Evolutionary conservation across 2,329 filamentous ascomycete genomes (phyloP), one percentile per base, ranked within the genome.

Genomic region (Ophiocordyceps australis): DNA sequence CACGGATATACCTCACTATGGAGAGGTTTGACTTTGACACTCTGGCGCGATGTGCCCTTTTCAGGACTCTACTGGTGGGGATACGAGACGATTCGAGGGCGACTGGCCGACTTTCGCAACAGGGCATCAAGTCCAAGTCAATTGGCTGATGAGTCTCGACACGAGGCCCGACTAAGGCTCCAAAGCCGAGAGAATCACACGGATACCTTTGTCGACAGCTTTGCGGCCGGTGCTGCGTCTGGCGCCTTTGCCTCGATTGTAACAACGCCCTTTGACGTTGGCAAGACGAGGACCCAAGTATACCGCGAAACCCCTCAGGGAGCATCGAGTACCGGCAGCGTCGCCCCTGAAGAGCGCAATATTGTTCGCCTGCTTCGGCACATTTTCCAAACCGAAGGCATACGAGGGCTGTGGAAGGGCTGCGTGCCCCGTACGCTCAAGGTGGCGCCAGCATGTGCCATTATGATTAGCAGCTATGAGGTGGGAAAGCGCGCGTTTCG

Each of bases 401-500:
- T 72, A 11, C 46, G 66, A 2, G 89, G 89, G 0, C 55, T 98
- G 5, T 95, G 91, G 67, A 79, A 64, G 39, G 89, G 89, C 22
- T 94, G 85, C 81, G 75, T 82, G 14, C 83, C 89, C 0, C 65
- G 89, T 20, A 92, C 82, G 37, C 58, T 95, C 32, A 95, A 95
- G 48, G 85, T 98, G 5, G 86, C 89, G 2, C 89, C 89, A 2
- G 82, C 86, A 0, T 98, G 89, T 51, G 89, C 89, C 16, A 95
- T 98, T 46, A 98, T 98, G 89, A 95, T 98, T 45, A 91, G 81
- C 46, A 93, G 77, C 45, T 98, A 95, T 49, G 89, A 98, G 50
- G 68, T 95, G 20, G 85, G 89, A 26, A 98, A 98, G 62, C 75
- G 79, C 48, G 74, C 78, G 46, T 91, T 91, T 18, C 63, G 71